Conservation (phyloP, 2,329 filamentous ascomycete species). For the Plenodomus tracheiphilus region DNA sequence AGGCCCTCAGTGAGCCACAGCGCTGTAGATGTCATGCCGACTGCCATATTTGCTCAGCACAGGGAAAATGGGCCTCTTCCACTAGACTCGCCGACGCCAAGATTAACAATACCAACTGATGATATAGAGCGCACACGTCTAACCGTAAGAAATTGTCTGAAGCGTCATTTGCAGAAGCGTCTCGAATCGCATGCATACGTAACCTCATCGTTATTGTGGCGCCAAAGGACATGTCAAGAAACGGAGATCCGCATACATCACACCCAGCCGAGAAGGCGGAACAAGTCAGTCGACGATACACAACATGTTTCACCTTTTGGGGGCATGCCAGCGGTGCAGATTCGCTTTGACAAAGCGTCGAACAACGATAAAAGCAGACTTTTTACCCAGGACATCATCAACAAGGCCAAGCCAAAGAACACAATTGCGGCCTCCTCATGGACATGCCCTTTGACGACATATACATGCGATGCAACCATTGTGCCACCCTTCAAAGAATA, state of each 20-base stretch:
- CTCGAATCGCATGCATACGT: conserved; percentile 21
- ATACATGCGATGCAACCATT: conserved; percentile 15
- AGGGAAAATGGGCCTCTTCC: neutral
- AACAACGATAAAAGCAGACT: conserved; percentile 2
- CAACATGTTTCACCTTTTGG: conserved; percentile 29
- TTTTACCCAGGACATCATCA: conserved; percentile 22
- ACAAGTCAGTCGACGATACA: conserved; percentile 6
- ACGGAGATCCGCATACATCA: conserved; percentile 14
- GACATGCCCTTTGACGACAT: conserved; percentile 17
- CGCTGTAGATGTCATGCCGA: too few species aligned
- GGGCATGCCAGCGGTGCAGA: conserved; percentile 21
- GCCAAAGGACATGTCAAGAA: conserved; percentile 26
- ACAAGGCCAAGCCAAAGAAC: conserved; percentile 13
- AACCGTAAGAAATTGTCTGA: conserved; percentile 15
- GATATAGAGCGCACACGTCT: conserved; percentile 10
- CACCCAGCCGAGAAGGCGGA: neutral
- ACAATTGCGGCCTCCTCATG: conserved; percentile 6
- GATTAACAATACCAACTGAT: neutral
- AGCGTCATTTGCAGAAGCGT: conserved; percentile 13
- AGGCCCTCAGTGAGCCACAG: too few species aligned
- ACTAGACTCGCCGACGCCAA: neutral
- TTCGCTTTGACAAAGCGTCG: conserved; percentile 5
- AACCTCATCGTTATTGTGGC: conserved; percentile 16
- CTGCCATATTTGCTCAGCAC: neutral
- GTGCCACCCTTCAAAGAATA: conserved; percentile 49